Percentiles rank a stretch among this genome's conserved stretches.
Conservation (phyloP, 352 stramenopile genomes). For the Phytophthora fragariaefolia region DNA sequence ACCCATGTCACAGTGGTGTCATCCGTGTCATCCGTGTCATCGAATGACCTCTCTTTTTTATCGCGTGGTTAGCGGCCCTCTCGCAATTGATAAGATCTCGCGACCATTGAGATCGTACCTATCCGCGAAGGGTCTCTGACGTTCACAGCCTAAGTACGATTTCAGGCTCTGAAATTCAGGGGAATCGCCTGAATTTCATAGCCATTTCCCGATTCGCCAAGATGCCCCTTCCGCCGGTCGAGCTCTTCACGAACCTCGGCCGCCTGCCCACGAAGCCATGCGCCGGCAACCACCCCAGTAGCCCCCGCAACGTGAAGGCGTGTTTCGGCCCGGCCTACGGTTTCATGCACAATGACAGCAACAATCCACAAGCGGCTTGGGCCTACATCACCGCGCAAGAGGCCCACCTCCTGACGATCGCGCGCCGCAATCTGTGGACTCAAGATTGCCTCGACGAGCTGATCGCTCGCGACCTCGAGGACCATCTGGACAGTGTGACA, state of each 20-base stretch:
- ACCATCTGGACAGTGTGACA: not conserved
- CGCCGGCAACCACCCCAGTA: no score
- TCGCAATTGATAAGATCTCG: not conserved
- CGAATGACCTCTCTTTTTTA: no score
- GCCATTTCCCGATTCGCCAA: not conserved
- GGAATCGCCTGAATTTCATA: no score
- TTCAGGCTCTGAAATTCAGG: no score
- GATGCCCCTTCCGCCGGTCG: no score
- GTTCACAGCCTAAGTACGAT: no score
- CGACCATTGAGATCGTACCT: not conserved
- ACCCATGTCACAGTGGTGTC: no score
- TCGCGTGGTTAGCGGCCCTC: no score
- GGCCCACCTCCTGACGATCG: not conserved
- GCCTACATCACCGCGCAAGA: not conserved
- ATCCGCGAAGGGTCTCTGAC: not conserved
- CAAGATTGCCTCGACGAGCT: not conserved
- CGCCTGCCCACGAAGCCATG: no score
- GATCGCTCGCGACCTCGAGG: not conserved
- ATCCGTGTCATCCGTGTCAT: no score
- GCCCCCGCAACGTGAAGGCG: no score
- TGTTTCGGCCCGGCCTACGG: not conserved
- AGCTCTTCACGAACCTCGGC: no score
- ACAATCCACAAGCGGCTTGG: not conserved
- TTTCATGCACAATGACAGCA: not conserved
- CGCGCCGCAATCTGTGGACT: not conserved